phyloP scores from a whole-genome alignment of 2,329 filamentous ascomycete genomes.

The Talaromyces amestolkiae region DNA sequence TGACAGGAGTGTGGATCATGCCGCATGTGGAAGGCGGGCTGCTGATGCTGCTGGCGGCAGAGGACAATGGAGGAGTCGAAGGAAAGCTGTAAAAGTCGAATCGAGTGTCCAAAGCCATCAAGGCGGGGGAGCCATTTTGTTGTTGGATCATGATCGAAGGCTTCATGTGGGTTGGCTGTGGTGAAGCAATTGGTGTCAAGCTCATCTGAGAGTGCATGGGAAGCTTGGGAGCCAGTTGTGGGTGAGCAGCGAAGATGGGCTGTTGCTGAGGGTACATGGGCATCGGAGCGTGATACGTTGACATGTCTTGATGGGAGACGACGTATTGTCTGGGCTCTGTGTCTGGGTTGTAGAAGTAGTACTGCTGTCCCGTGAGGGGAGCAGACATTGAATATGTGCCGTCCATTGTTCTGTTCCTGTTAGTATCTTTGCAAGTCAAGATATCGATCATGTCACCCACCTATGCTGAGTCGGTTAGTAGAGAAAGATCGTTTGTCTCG shows the following conservation, averaged over 20 bases:
- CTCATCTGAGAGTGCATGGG: conserved; percentile 27
- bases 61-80: conserved; percentile 81
- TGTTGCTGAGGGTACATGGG: conserved; percentile 33
- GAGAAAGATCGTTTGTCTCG: conserved; percentile 1
- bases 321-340: conserved; percentile 54
- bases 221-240: conserved; percentile 16
- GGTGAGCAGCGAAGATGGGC: conserved; percentile 19
- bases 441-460: background rate
- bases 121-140: conserved; percentile 55
- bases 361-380: conserved; percentile 66
- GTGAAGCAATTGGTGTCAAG: conserved; percentile 70
- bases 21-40: conserved; percentile 77
- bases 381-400: conserved; percentile 55
- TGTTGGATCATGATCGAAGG: conserved; percentile 67
- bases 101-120: conserved; percentile 71
- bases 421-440: background rate
- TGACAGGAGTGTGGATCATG: conserved; percentile 76
- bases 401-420: conserved; percentile 56
- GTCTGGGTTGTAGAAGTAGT: conserved; percentile 85
- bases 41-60: conserved; percentile 78
- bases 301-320: conserved; percentile 56
- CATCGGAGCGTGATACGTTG: conserved; percentile 45
- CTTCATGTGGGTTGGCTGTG: conserved; percentile 71
- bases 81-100: conserved; percentile 71
- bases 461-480: conserved; percentile 9